Conservation (phyloP, 129 eudicot genomes). For the Logfia minima region DNA sequence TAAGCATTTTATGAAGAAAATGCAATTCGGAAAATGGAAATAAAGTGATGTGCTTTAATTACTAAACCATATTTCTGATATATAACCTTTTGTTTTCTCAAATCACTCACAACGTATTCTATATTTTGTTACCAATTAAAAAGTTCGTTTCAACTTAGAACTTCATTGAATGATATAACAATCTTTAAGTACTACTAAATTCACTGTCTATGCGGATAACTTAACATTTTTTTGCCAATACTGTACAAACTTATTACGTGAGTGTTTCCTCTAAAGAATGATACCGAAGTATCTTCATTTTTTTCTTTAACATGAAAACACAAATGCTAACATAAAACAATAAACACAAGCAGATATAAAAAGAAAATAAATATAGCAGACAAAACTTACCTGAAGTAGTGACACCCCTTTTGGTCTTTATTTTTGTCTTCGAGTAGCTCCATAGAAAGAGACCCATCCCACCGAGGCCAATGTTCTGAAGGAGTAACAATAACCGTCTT, state of each 20-base stretch:
- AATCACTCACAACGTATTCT: not conserved
- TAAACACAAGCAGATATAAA: not conserved
- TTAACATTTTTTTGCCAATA: not conserved
- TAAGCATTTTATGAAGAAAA: not conserved
- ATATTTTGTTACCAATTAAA: not conserved
- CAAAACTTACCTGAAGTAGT: slow-evolving; percentile 57
- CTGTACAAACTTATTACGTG: not conserved
- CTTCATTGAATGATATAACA: not conserved
- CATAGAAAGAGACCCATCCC: slow-evolving; percentile 94
- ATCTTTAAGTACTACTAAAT: not conserved
- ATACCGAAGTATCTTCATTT: not conserved
- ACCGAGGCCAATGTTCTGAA: slow-evolving; percentile 90
- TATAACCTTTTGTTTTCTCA: too few species aligned
- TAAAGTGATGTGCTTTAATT: not conserved
- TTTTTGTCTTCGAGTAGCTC: slow-evolving; percentile 65
- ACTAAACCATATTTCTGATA: not conserved
- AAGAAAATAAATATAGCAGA: not conserved
- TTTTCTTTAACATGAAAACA: not conserved
- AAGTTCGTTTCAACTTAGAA: not conserved
- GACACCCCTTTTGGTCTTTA: slow-evolving; percentile 32
- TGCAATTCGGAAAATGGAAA: not conserved
- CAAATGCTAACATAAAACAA: not conserved
- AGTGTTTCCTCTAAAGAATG: not conserved
- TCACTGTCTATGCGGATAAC: not conserved
- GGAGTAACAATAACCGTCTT: slow-evolving; percentile 70